Evolutionary conservation across 73 alveolate species (phyloP).

Genomic region (Paramecium biaurelia): DNA sequence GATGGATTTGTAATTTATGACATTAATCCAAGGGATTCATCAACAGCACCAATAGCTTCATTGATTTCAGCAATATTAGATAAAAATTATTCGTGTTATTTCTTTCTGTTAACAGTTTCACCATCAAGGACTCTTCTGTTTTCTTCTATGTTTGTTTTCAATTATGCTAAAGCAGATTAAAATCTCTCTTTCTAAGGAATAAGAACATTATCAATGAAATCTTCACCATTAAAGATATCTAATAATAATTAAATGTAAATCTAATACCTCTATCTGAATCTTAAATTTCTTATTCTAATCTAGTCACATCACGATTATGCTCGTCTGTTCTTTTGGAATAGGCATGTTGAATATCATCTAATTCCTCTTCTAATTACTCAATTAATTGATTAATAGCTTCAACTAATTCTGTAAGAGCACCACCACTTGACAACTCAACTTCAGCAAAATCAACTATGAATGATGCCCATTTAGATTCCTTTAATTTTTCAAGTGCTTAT

Average conservation of each 20-base stretch:
- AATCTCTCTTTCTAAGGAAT: constrained; percentile 40
- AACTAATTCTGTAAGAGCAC: constrained; percentile 21
- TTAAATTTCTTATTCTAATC: constrained; percentile 18
- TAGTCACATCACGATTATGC: constrained; percentile 38
- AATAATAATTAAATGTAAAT: neutral
- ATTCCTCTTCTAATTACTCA: constrained; percentile 16
- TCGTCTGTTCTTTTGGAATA: constrained; percentile 46
- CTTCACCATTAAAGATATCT: constrained; percentile 45
- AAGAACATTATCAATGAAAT: constrained; percentile 39
- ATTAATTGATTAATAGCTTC: neutral
- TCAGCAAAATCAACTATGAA: constrained; percentile 37
- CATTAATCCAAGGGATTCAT: constrained; percentile 27
- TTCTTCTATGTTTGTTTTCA: constrained; percentile 16
- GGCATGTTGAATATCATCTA: neutral
- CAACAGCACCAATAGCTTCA: constrained; percentile 56
- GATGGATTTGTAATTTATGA: constrained; percentile 27
- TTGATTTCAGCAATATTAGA: constrained; percentile 21
- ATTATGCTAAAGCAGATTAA: constrained; percentile 25
- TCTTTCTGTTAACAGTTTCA: constrained; percentile 35
- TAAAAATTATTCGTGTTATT: neutral
- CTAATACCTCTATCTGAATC: constrained; percentile 41
- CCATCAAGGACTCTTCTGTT: constrained; percentile 26
- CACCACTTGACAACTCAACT: constrained; percentile 4
- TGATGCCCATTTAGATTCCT: constrained; percentile 49
- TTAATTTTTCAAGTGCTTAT: neutral